Base-by-base conservation (phyloP, 2,329 filamentous ascomycete genomes). In the Penicillium brasilianum region DNA sequence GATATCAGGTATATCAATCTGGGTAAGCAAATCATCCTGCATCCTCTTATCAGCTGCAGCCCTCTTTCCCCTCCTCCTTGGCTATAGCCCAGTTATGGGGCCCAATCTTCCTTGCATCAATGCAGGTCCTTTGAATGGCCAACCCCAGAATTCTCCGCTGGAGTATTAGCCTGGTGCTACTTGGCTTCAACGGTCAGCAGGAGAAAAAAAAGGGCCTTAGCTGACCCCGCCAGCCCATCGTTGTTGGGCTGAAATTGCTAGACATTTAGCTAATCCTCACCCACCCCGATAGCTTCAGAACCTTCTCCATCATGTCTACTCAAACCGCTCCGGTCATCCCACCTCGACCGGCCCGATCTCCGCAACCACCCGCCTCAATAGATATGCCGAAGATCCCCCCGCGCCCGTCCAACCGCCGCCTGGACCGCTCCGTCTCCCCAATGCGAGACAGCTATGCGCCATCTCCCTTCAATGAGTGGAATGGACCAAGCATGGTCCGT, bases 381-480 rank as follows among this genome's bases (percentile, higher is more conserved):
- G 84, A 87, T 46, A 78, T 86, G 44, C 93, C 93, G 63, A 87
- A 86, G 72, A 84, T 97, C 52, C 93, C 93, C 65, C 90, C 92
- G 63, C 90, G 93, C 64, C 93, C 93, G 4, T 67, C 76, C 55
- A 82, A 82, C 68, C 88, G 88, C 74, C 84, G 81, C 68, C 73
- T 87, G 69, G 88, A 92, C 66, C 90, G 92, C 76, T 91, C 92
- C 32, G 76, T 88, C 64, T 96, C 92, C 58, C 92, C 92, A 46
- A 85, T 87, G 68, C 87, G 89, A 68, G 89, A 92, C 70, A 88
- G 89, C 70, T 97, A 90, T 75, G 91, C 92, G 37, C 92, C 87
- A 54, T 97, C 93, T 55, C 94, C 94, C 9, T 82, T 97, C 71
- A 95, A 94, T 75, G 90, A 92, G 71, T 85, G 54, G 66, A 84